A percentile compares a stretch with the other conserved stretches of the same genome.
Evolutionary conservation across 2,329 filamentous ascomycete species (phyloP).

Genomic region (Diaporthe aspalathi): DNA sequence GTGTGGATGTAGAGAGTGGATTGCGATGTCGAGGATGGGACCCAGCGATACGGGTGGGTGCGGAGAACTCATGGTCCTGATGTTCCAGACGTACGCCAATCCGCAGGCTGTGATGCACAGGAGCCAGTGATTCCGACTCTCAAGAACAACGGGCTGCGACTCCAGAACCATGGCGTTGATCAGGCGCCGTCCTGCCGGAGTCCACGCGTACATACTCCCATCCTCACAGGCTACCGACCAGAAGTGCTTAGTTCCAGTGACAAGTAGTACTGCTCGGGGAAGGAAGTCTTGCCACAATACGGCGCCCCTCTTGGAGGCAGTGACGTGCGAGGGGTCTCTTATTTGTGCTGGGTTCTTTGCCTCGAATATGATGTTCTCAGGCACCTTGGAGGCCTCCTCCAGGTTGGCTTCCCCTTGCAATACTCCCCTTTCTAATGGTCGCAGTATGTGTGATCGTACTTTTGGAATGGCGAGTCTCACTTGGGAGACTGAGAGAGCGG

Average conservation of each 20-base stretch:
- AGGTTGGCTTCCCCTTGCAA: slow-evolving; percentile 63
- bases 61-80: slow-evolving; percentile 83
- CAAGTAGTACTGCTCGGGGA: slow-evolving; percentile 85
- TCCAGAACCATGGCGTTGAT: slow-evolving; percentile 89
- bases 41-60: slow-evolving; percentile 91
- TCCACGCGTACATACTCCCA: slow-evolving; percentile 90
- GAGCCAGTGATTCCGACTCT: slow-evolving; percentile 89
- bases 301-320: slow-evolving; percentile 82
- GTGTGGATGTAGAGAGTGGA: slow-evolving; percentile 81
- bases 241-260: slow-evolving; percentile 89
- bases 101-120: slow-evolving; percentile 90
- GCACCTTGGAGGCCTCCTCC: slow-evolving; percentile 71
- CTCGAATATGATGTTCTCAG: slow-evolving; percentile 84
- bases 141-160: slow-evolving; percentile 92
- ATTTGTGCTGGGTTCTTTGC: slow-evolving; percentile 83
- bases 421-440: slow-evolving; percentile 78
- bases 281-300: slow-evolving; percentile 95
- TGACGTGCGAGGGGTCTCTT: slow-evolving; percentile 85
- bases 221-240: slow-evolving; percentile 96
- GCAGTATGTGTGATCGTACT: slow-evolving; percentile 82
- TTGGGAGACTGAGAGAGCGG: slow-evolving; percentile 83
- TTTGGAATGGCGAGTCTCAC: slow-evolving; percentile 89
- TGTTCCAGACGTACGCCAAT: slow-evolving; percentile 93
- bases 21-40: slow-evolving; percentile 88
- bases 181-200: slow-evolving; percentile 86